Conservation (phyloP, 306 rosid species). For the Prinsepia uniflora region DNA sequence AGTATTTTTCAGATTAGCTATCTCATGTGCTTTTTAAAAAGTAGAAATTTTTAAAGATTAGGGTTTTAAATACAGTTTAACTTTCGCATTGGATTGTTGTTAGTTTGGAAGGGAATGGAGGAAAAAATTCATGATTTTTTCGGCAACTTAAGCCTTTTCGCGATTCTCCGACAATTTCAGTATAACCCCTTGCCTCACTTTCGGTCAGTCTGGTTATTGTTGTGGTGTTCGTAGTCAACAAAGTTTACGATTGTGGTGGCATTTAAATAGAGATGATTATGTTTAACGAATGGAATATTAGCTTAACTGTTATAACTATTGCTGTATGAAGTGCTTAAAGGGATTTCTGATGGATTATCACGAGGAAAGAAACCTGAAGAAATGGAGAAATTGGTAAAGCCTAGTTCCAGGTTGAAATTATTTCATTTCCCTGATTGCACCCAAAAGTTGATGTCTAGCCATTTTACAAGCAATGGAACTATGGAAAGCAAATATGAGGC, state of each 20-base stretch:
- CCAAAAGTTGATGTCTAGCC: conserved; percentile 6
- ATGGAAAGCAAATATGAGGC: conserved; percentile 68
- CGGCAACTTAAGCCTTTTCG: neutral
- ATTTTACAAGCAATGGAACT: conserved; percentile 44
- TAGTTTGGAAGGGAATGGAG: neutral
- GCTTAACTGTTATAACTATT: conserved; percentile 6
- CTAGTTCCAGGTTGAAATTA: neutral
- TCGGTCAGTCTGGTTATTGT: neutral
- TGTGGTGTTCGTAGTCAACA: neutral
- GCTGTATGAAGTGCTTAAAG: conserved; percentile 71
- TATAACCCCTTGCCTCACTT: conserved; percentile 5
- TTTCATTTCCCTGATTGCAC: neutral
- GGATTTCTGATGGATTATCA: conserved; percentile 83
- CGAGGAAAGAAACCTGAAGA: conserved; percentile 85
- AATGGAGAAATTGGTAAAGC: conserved; percentile 62
- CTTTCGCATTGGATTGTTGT: neutral
- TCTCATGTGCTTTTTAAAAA: neutral
- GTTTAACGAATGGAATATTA: neutral
- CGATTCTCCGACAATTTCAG: neutral
- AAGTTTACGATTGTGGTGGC: neutral
- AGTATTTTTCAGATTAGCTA: neutral
- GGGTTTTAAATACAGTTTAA: too few species aligned
- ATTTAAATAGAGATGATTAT: neutral
- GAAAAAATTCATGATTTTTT: neutral
- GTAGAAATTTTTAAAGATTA: neutral